A percentile compares a stretch with the other conserved stretches of the same genome.
These are phyloP conservation scores for Neurospora sublineolata DNA, from an alignment of 495 filamentous ascomycete genomes.

Conservation along the genomic window DNA sequence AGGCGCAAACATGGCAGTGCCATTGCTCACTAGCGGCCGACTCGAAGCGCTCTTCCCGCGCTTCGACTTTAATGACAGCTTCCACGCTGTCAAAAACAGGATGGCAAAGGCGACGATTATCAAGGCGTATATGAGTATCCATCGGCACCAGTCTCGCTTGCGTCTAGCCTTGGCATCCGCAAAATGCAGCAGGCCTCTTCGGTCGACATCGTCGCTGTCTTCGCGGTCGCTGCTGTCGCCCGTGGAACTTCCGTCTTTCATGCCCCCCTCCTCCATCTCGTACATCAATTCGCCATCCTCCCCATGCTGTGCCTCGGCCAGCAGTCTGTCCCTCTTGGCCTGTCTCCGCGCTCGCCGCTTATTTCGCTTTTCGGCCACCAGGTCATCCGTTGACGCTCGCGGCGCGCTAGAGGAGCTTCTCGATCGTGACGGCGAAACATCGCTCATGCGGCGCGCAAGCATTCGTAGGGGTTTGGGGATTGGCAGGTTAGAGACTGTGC, in stretches of 20 bases:
- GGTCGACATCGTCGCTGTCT: conserved; percentile 42
- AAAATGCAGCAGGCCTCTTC: conserved; percentile 31
- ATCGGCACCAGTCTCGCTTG: conserved; percentile 34
- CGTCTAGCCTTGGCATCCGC: conserved; percentile 32
- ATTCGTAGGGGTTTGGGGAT: conserved; percentile 35
- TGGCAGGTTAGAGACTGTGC: conserved; percentile 34
- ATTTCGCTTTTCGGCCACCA: conserved; percentile 40
- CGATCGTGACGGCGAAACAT: conserved; percentile 17
- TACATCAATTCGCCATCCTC: conserved; percentile 73
- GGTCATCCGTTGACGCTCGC: conserved; percentile 19
- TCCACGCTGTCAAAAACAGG: conserved; percentile 38
- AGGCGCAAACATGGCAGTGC: conserved; percentile 73
- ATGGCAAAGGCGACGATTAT: conserved; percentile 42
- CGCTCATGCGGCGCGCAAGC: conserved; percentile 24
- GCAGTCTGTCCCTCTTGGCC: conserved; percentile 36
- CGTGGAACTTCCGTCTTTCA: conserved; percentile 49
- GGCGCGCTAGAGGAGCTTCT: conserved; percentile 19
- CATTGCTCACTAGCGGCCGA: conserved; percentile 49
- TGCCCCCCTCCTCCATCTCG: conserved; percentile 75
- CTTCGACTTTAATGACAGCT: conserved; percentile 27
- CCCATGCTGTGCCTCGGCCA: conserved; percentile 39
- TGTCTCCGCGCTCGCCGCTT: conserved; percentile 30
- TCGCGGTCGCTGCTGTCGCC: conserved; percentile 45
- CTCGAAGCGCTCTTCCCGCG: not conserved
- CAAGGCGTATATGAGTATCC: conserved; percentile 41